Percentiles rank a stretch among this genome's conserved stretches.
phyloP scores from a whole-genome alignment of 2,329 filamentous ascomycete genomes.

The Ceratocystis variospora region DNA sequence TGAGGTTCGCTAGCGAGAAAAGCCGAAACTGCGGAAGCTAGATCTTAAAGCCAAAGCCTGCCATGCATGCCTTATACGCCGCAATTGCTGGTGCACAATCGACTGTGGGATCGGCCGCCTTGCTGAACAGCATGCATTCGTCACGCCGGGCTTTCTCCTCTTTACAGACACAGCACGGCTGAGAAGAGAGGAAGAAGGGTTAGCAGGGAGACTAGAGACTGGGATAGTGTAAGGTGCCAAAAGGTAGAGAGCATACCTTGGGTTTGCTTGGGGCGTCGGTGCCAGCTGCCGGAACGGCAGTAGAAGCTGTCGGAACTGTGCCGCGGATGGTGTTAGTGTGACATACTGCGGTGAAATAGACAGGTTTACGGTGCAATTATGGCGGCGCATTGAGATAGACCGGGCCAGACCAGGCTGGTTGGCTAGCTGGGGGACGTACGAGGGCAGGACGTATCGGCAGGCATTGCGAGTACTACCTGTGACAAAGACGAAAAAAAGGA shows the following conservation, averaged over 20 bases:
- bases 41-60: constrained; percentile 74
- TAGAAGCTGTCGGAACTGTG: constrained; percentile 26
- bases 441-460: neutral
- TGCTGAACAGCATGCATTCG: constrained; percentile 98
- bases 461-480: neutral
- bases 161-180: constrained; percentile 98
- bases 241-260: constrained; percentile 15
- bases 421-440: neutral
- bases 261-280: constrained; percentile 17
- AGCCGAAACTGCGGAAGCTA: constrained; percentile 24
- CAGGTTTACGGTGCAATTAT: neutral
- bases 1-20: neutral
- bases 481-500: neutral
- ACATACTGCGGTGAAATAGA: neutral
- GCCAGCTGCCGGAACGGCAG: constrained; percentile 32
- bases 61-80: constrained; percentile 85
- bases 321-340: neutral
- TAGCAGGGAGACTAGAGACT: neutral
- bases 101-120: constrained; percentile 61
- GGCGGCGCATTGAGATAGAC: neutral
- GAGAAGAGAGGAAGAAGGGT: neutral
- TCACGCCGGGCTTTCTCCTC: constrained; percentile 84
- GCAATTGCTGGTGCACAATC: constrained; percentile 75
- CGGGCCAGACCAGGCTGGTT: neutral
- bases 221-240: too few species aligned